Evolutionary conservation across 306 rosid genomes (phyloP), one percentile per base, ranked within the genome.

Genomic region (Vigna unguiculata): DNA sequence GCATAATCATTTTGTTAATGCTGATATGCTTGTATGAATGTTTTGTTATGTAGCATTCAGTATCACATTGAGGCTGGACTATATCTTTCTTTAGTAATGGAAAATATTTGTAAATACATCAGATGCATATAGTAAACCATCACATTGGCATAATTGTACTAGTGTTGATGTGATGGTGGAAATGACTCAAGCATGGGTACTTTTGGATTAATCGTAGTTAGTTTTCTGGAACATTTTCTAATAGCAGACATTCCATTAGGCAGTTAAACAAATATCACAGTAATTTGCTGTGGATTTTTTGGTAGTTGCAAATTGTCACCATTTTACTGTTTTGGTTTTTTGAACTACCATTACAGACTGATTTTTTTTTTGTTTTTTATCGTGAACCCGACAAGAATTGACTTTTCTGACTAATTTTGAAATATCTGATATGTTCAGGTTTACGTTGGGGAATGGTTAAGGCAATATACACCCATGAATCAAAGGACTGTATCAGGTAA

Each of bases 371-470:
- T 25, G 4, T 25, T 25, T 25, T 25, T 25, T 25, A 4, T 2
- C 3, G 30, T 25, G 0, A 25, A 25, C 30, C 30, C 4, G 30
- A 25, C 30, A 3, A 25, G 4, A 25, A 25, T 25, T 25, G 30
- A 25, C 30, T 4, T 25, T 25, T 2, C 4, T 34, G 17, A 16
- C 43, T 63, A 15, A 48, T 62, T 65, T 40, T 40, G 38, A 24
- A 72, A 30, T 6, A 11, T 69, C 36, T 9, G 40, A 67, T 41
- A 71, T 61, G 58, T 62, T 81, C 84, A 93, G 98, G 98, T 89
- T 63, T 93, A 93, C 54, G 78, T 76, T 61, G 98, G 97, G 68
- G 93, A 78, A 68, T 93, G 97, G 98, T 81, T 93, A 82, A 80
- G 93, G 47, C 93, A 89, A 71, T 91, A 89, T 59, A 65, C 83